Conservation (phyloP, 371 early-diverging fungal species). For the Mortierella sp. region DNA sequence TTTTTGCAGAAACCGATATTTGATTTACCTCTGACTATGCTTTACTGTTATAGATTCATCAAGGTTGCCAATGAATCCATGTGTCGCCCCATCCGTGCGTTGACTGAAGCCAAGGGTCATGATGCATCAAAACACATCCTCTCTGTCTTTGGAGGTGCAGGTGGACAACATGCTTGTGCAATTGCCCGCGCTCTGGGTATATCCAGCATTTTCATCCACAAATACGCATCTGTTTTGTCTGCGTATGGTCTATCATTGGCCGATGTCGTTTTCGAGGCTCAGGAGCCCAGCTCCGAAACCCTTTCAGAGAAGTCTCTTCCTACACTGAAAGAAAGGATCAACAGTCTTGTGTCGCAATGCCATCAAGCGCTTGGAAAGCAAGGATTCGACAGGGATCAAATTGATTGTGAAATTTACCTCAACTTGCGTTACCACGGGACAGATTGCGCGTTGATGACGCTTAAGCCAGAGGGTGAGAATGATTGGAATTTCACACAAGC, state of each 20-base stretch:
- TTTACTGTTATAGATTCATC: slow-evolving; percentile 69
- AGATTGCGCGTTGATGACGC: slow-evolving; percentile 94
- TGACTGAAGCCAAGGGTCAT: slow-evolving; percentile 96
- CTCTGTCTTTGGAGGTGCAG: slow-evolving; percentile 97
- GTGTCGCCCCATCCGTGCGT: slow-evolving; percentile 93
- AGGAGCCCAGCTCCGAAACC: slow-evolving; percentile 79
- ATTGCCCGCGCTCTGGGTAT: slow-evolving; percentile 94
- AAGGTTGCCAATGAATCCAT: slow-evolving; percentile 96
- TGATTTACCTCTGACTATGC: background rate
- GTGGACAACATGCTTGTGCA: slow-evolving; percentile 94
- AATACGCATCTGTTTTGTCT: slow-evolving; percentile 90
- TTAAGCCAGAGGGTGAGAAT: slow-evolving; percentile 66
- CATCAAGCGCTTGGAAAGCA: slow-evolving; percentile 65
- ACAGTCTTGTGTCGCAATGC: slow-evolving; percentile 61
- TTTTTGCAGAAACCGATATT: background rate
- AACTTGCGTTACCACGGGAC: slow-evolving; percentile 96
- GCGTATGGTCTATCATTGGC: slow-evolving; percentile 94
- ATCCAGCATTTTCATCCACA: slow-evolving; percentile 83
- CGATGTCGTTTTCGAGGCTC: slow-evolving; percentile 93
- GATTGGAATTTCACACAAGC: slow-evolving; percentile 70
- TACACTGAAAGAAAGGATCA: slow-evolving; percentile 65
- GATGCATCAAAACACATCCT: slow-evolving; percentile 88
- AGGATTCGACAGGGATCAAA: slow-evolving; percentile 74
- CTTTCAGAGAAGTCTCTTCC: slow-evolving; percentile 54
- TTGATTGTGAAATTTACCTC: slow-evolving; percentile 77